Evolutionary conservation across 306 rosid species (phyloP).

Genomic region (Trifolium dubium): DNA sequence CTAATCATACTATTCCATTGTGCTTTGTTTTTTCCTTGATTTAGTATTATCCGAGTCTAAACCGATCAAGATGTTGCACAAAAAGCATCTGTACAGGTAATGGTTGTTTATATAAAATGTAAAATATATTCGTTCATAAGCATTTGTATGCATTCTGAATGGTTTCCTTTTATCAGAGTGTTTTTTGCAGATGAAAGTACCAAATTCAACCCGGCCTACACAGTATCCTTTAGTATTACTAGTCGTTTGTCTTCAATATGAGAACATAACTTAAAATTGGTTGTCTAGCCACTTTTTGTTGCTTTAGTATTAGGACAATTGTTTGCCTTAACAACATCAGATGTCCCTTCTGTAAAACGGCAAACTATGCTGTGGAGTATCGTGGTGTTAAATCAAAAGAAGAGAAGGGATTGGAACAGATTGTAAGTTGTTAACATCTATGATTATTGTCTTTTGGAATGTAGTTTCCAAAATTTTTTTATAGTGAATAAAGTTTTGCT

Average conservation of each 20-base stretch:
- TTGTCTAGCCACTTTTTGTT: constrained; percentile 8
- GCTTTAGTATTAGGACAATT: constrained; percentile 33
- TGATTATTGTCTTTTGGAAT: constrained; percentile 36
- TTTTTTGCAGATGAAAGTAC: constrained; percentile 99
- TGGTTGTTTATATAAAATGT: constrained; percentile 27
- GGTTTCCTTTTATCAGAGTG: constrained; percentile 71
- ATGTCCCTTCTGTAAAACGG: constrained; percentile 94
- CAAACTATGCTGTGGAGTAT: constrained; percentile 95
- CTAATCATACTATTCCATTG: constrained; percentile 35
- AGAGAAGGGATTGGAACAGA: constrained; percentile 91
- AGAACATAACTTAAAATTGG: background rate
- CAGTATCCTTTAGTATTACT: constrained; percentile 76
- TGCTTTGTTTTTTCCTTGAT: constrained; percentile 19
- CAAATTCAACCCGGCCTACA: constrained; percentile 95
- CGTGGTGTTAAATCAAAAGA: constrained; percentile 95
- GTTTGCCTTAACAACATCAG: constrained; percentile 71
- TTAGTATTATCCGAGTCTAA: constrained; percentile 97
- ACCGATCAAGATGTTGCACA: constrained; percentile 97
- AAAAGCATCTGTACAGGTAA: constrained; percentile 98
- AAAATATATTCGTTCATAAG: constrained; percentile 19
- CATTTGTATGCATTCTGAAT: constrained; percentile 42
- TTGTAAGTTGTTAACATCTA: constrained; percentile 59
- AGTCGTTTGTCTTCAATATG: constrained; percentile 31
- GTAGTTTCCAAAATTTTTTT: constrained; percentile 27
- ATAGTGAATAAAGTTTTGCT: constrained; percentile 1